phyloP scores from a whole-genome alignment of 345 rosid species.

The Lepidium aucheri region DNA sequence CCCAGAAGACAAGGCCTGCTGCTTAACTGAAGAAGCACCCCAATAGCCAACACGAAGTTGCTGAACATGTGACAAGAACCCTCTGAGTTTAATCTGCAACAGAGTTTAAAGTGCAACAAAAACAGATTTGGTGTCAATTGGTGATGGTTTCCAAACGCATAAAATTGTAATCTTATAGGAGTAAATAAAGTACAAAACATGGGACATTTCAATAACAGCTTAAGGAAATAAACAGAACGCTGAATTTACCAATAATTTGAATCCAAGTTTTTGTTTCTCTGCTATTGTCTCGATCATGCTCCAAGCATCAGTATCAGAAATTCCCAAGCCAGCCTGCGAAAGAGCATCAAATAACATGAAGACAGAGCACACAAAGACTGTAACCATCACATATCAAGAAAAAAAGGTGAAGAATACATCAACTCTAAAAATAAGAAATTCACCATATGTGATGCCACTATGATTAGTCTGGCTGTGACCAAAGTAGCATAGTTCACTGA shows the following conservation, averaged over 20 bases:
- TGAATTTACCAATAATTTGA: slow-evolving; percentile 67
- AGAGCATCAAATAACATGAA: neutral
- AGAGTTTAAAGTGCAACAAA: slow-evolving; percentile 11
- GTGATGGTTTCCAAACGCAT: slow-evolving; percentile 1
- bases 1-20: slow-evolving; percentile 53
- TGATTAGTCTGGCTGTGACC: slow-evolving; percentile 74
- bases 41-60: slow-evolving; percentile 89
- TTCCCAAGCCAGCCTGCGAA: slow-evolving; percentile 80
- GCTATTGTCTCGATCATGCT: slow-evolving; percentile 88
- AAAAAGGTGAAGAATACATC: slow-evolving; percentile 7
- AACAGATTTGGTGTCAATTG: neutral
- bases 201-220: neutral
- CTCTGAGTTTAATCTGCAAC: slow-evolving; percentile 87
- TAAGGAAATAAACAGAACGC: slow-evolving; percentile 7
- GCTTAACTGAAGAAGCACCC: slow-evolving; percentile 76
- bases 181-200: neutral
- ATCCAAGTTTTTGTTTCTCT: slow-evolving; percentile 81
- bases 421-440: slow-evolving; percentile 11
- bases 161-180: neutral
- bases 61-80: slow-evolving; percentile 86
- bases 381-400: no score
- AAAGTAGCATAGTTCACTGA: slow-evolving; percentile 78
- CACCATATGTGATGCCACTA: slow-evolving; percentile 91
- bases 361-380: neutral
- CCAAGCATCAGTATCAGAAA: slow-evolving; percentile 89